These are phyloP conservation scores for Rhizopogon vesiculosus DNA, from an alignment of 768 basidiomycete genomes.

Conservation along the genomic window DNA sequence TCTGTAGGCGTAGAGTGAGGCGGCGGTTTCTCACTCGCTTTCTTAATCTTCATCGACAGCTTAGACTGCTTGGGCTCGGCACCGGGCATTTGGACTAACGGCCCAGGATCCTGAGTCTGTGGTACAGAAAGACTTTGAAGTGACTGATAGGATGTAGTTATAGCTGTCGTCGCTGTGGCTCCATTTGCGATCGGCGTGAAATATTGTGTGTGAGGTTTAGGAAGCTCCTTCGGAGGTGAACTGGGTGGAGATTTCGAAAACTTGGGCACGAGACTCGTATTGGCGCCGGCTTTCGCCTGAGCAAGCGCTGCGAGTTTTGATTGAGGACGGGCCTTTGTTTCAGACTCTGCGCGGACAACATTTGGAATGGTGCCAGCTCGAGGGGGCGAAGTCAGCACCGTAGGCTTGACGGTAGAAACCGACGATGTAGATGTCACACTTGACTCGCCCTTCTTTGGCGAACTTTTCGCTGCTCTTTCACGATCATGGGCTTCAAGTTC, in stretches of 20 bases:
- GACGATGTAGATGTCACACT: constrained; percentile 18
- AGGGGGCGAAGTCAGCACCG: constrained; percentile 16
- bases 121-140: constrained; percentile 50
- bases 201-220: constrained; percentile 59
- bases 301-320: constrained; percentile 77
- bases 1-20: constrained; percentile 31
- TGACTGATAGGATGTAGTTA: constrained; percentile 77
- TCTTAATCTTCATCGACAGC: constrained; percentile 69
- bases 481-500: constrained; percentile 53
- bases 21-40: constrained; percentile 43
- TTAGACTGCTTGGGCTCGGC: constrained; percentile 57
- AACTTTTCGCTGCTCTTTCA: constrained; percentile 1
- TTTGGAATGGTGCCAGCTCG: constrained; percentile 16
- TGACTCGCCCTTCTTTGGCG: constrained; percentile 8
- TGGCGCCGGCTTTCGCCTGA: constrained; percentile 41
- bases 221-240: constrained; percentile 31
- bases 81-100: constrained; percentile 26
- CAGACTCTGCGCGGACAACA: constrained; percentile 11
- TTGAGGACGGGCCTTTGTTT: constrained; percentile 34
- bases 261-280: constrained; percentile 13
- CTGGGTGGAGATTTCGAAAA: constrained; percentile 17
- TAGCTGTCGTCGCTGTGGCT: constrained; percentile 76
- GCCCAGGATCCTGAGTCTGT: constrained; percentile 19
- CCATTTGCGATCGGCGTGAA: constrained; percentile 80
- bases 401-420: constrained; percentile 11